Conservation (phyloP, 83 land plant species). For the Picea mariana region DNA sequence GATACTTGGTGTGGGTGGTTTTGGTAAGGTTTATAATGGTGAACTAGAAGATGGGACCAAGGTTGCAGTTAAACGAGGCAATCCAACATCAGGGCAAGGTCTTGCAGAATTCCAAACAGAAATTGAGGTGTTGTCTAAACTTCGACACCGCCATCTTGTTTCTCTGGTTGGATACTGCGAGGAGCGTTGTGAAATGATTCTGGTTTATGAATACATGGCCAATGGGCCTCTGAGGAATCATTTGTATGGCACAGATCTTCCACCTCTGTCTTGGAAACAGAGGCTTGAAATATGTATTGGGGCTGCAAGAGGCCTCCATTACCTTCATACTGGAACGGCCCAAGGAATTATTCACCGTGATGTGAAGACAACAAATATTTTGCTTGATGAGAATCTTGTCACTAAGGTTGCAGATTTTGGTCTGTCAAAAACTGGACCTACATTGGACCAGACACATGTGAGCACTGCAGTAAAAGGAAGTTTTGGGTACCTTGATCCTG, state of each 20-base stretch:
- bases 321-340: too few relatives aligned
- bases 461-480: slow-evolving; percentile 79
- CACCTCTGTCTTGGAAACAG: slow-evolving; percentile 68
- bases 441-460: slow-evolving; percentile 52
- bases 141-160: slow-evolving; percentile 77
- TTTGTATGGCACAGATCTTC: slow-evolving; percentile 63
- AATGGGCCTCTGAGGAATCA: slow-evolving; percentile 81
- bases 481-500: slow-evolving; percentile 79
- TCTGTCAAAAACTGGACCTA: slow-evolving; percentile 64
- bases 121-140: slow-evolving; percentile 79
- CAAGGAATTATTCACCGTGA: slow-evolving; percentile 38
- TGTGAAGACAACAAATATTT: slow-evolving; percentile 79
- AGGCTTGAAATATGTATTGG: slow-evolving; percentile 81
- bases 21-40: slow-evolving; percentile 78
- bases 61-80: slow-evolving; percentile 49
- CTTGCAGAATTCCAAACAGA: slow-evolving; percentile 80
- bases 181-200: slow-evolving; percentile 78
- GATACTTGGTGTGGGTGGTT: slow-evolving; percentile 72
- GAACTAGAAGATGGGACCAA: slow-evolving; percentile 51
- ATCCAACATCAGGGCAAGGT: slow-evolving; percentile 80
- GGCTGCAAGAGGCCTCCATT: slow-evolving; percentile 29
- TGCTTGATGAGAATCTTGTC: slow-evolving; percentile 67
- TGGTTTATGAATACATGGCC: slow-evolving; percentile 87
- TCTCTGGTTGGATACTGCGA: slow-evolving; percentile 88
- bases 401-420: slow-evolving; percentile 78